Evolutionary conservation across 2,329 filamentous ascomycete species (phyloP).

Genomic region (Penicillium polonicum): DNA sequence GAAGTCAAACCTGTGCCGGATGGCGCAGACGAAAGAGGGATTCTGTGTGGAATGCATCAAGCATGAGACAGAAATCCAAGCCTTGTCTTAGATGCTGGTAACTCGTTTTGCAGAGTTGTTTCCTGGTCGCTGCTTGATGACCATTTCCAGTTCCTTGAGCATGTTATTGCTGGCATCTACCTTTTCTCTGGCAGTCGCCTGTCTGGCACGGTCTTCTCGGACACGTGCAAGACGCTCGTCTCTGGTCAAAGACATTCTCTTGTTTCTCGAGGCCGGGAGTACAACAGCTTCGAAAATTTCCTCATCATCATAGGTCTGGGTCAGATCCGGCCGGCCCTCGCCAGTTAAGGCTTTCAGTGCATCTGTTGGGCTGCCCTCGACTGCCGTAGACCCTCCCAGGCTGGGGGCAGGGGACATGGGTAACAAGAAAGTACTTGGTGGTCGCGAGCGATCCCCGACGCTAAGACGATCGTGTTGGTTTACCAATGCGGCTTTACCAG

Average conservation of each 20-base stretch:
- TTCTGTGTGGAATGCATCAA: conserved; percentile 2
- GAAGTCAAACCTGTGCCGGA: conserved; percentile 8
- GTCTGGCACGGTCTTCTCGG: conserved; percentile 77
- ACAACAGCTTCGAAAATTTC: conserved; percentile 93
- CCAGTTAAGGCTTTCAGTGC: conserved; percentile 79
- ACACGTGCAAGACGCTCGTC: conserved; percentile 87
- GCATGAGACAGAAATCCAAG: not conserved
- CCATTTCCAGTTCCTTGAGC: conserved; percentile 87
- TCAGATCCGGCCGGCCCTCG: conserved; percentile 50
- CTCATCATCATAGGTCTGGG: conserved; percentile 53
- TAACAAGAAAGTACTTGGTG: conserved; percentile 46
- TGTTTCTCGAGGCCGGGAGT: conserved; percentile 60
- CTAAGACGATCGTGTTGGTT: conserved; percentile 80
- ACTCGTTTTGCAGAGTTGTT: conserved; percentile 42
- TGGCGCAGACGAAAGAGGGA: not conserved
- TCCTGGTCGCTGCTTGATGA: conserved; percentile 65
- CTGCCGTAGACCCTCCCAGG: conserved; percentile 46
- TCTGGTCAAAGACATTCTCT: conserved; percentile 68
- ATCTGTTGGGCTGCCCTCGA: conserved; percentile 61
- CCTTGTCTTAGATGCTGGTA: conserved; percentile 42
- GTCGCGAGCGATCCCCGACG: conserved; percentile 58
- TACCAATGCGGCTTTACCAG: conserved; percentile 78
- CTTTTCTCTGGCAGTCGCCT: conserved; percentile 69
- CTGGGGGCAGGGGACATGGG: conserved; percentile 49
- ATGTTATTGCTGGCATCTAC: conserved; percentile 82